These are phyloP conservation scores for Ciborinia camelliae DNA, from an alignment of 2,329 filamentous ascomycete species.

Conservation along the genomic window DNA sequence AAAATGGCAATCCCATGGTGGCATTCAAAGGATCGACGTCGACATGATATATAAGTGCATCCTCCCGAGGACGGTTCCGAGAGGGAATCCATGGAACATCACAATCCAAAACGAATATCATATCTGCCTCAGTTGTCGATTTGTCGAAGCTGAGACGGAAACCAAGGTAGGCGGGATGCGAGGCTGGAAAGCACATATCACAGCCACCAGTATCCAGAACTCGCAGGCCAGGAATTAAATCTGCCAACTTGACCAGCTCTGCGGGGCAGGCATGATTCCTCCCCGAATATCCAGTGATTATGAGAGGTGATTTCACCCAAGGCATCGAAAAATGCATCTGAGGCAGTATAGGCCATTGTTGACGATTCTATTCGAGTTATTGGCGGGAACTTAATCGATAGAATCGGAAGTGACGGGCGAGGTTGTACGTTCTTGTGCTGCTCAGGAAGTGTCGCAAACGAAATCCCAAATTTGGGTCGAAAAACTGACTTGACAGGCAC, in stretches of 20 bases:
- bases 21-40: conserved; percentile 63
- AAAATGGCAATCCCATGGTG: conserved; percentile 69
- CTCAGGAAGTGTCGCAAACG: not conserved
- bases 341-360: not conserved
- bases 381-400: not conserved
- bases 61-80: conserved; percentile 47
- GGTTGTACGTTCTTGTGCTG: not conserved
- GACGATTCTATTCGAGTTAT: too few relatives aligned
- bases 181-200: conserved; percentile 73
- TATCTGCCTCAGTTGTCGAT: conserved; percentile 68
- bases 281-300: conserved; percentile 69
- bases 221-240: conserved; percentile 61
- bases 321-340: not conserved
- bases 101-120: conserved; percentile 78
- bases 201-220: conserved; percentile 71
- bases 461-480: not conserved
- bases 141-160: conserved; percentile 71
- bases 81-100: conserved; percentile 85
- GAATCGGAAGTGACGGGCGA: not conserved
- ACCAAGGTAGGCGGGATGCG: conserved; percentile 64
- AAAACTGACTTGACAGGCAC: too few relatives aligned
- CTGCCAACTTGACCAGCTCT: conserved; percentile 62
- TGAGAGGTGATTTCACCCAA: conserved; percentile 48
- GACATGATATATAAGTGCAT: conserved; percentile 56
- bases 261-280: conserved; percentile 60